These are phyloP conservation scores for Helminthosporium solani DNA, from an alignment of 2,329 filamentous ascomycete species.

Conservation along the genomic window DNA sequence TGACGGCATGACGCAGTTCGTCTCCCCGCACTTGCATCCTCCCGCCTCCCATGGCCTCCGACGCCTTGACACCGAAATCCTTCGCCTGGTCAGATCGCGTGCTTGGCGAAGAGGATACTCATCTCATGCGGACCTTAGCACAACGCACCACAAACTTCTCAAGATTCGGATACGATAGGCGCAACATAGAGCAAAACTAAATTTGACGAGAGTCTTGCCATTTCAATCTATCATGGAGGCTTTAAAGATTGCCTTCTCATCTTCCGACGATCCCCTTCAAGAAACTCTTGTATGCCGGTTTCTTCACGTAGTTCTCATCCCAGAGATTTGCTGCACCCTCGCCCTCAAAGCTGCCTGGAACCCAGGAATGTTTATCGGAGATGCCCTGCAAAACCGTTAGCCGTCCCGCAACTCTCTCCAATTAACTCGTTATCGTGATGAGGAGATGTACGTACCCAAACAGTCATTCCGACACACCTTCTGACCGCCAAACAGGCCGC, in stretches of 20 bases:
- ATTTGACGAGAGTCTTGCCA: too few species aligned
- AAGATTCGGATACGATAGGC: background rate
- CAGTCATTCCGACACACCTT: constrained; percentile 43
- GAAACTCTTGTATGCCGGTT: constrained; percentile 39
- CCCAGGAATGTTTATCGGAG: constrained; percentile 45
- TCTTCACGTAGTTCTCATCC: constrained; percentile 36
- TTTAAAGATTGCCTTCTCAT: background rate
- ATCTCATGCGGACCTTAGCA: background rate
- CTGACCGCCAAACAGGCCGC: constrained; percentile 40
- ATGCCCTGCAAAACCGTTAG: constrained; percentile 32
- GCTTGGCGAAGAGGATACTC: background rate
- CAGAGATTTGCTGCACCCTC: constrained; percentile 41
- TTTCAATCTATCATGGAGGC: too few species aligned
- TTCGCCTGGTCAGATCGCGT: background rate
- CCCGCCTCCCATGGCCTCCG: background rate
- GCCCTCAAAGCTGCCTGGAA: constrained; percentile 39
- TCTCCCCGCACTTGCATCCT: too few species aligned
- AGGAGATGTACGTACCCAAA: constrained; percentile 45
- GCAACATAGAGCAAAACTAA: too few species aligned
- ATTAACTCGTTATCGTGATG: background rate
- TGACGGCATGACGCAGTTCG: too few species aligned
- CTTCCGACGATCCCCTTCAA: constrained; percentile 22
- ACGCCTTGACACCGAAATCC: background rate
- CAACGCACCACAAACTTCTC: background rate
- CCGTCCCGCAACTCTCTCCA: constrained; percentile 1